phyloP scores from a whole-genome alignment of 2,329 filamentous ascomycete species.

The Pseudogymnoascus sp. region DNA sequence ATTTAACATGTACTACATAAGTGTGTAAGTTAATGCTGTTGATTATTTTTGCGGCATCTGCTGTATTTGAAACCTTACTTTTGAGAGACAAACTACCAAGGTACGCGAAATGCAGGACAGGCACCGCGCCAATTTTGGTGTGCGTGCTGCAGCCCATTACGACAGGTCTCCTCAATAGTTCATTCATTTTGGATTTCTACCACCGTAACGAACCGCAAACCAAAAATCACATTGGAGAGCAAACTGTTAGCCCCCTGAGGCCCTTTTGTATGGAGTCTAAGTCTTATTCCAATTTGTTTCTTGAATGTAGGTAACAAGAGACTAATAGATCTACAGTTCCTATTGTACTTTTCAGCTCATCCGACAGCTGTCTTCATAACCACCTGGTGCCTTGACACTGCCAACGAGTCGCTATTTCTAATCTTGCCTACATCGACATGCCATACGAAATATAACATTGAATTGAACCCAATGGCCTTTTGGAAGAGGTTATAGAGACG shows the following conservation, averaged over 20 bases:
- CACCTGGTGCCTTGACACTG: not conserved
- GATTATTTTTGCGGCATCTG: not conserved
- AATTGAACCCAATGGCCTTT: slow-evolving; percentile 9
- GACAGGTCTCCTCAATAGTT: slow-evolving; percentile 1
- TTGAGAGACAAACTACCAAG: not conserved
- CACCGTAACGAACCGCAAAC: not conserved
- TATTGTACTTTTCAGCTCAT: not conserved
- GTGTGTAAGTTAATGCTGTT: not conserved
- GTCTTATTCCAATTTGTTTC: not conserved
- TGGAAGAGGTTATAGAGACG: slow-evolving; percentile 7
- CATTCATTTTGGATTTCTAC: not conserved
- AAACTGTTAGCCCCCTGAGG: no score
- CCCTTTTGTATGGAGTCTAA: not conserved
- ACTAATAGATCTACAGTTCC: not conserved
- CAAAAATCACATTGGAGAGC: not conserved
- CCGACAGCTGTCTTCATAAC: not conserved
- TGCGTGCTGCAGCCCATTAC: not conserved
- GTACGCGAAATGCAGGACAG: slow-evolving; percentile 7
- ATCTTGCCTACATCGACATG: not conserved
- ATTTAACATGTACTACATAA: not conserved
- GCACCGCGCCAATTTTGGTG: not conserved
- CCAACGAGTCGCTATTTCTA: not conserved
- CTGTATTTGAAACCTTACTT: not conserved
- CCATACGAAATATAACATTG: not conserved
- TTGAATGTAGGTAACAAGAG: not conserved